These are phyloP conservation scores for Whalleya microplaca DNA, from an alignment of 2,329 filamentous ascomycete species.

Conservation along the genomic window DNA sequence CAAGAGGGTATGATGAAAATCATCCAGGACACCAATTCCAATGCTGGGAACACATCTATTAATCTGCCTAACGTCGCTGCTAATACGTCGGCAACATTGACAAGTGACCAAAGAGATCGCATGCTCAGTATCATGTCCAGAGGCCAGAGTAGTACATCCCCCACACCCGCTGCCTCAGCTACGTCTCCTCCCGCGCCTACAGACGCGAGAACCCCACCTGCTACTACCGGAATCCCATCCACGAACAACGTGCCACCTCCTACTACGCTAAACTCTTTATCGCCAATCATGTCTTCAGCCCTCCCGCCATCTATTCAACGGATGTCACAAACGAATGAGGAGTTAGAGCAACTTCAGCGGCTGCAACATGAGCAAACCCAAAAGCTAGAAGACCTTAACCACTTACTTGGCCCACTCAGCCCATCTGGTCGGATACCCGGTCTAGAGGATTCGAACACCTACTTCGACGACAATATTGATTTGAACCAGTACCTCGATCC, in stretches of 20 bases:
- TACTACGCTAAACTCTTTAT: slow-evolving; percentile 45
- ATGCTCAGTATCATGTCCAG: slow-evolving; percentile 65
- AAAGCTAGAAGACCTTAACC: slow-evolving; percentile 75
- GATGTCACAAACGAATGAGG: slow-evolving; percentile 70
- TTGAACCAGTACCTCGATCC: slow-evolving; percentile 56
- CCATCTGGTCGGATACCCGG: slow-evolving; percentile 80
- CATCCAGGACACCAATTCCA: slow-evolving; percentile 67
- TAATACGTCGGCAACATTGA: slow-evolving; percentile 58
- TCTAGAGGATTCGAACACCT: slow-evolving; percentile 50
- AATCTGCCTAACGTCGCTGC: slow-evolving; percentile 62
- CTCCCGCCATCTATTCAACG: slow-evolving; percentile 59
- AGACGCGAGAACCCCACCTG: slow-evolving; percentile 21
- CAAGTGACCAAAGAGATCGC: slow-evolving; percentile 59
- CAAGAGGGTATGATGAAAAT: slow-evolving; percentile 68
- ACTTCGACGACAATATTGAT: slow-evolving; percentile 51
- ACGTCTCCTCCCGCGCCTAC: slow-evolving; percentile 27
- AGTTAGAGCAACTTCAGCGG: slow-evolving; percentile 78
- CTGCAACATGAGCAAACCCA: slow-evolving; percentile 79
- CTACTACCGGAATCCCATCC: slow-evolving; percentile 23
- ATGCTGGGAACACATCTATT: slow-evolving; percentile 41
- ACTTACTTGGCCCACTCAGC: slow-evolving; percentile 76
- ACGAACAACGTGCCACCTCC: slow-evolving; percentile 20
- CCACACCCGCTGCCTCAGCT: slow-evolving; percentile 31
- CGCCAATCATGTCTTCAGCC: slow-evolving; percentile 51
- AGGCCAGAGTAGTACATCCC: slow-evolving; percentile 23